phyloP scores from a whole-genome alignment of 768 basidiomycete species.

The Collybia mongolica region DNA sequence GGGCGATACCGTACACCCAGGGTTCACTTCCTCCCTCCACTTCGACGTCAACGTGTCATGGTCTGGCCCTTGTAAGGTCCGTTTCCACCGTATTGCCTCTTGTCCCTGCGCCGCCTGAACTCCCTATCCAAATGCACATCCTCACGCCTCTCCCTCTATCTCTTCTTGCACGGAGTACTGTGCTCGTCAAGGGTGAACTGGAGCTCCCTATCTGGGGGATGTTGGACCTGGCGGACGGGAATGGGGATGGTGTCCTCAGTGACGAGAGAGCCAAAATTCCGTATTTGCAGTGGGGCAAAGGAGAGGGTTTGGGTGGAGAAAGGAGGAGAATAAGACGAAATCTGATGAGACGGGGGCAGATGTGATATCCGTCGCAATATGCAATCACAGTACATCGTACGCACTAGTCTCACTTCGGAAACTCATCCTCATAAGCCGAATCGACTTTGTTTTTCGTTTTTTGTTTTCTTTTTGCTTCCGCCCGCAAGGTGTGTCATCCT shows the following conservation, averaged over 20 bases:
- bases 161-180: constrained; percentile 38
- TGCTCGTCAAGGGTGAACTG: constrained; percentile 83
- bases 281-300: constrained; percentile 78
- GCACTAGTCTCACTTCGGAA: no score
- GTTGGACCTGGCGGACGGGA: constrained; percentile 55
- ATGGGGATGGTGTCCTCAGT: constrained; percentile 39
- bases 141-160: constrained; percentile 70
- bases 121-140: constrained; percentile 55
- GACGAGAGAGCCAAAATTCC: constrained; percentile 60
- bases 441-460: no score
- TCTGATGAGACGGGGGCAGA: constrained; percentile 81
- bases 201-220: constrained; percentile 87
- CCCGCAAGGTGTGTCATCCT: no score
- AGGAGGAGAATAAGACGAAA: constrained; percentile 77
- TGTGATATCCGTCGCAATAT: constrained; percentile 29
- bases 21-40: constrained; percentile 55
- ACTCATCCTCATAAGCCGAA: no score
- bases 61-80: constrained; percentile 74
- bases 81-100: constrained; percentile 26
- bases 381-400: no score
- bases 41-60: constrained; percentile 60
- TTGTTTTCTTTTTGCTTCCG: no score
- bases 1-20: constrained; percentile 57
- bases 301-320: constrained; percentile 70
- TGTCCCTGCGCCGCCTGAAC: not conserved